Evolutionary conservation across 2,329 filamentous ascomycete species (phyloP), one percentile per base, ranked within the genome.

Genomic region (Pyrenochaeta sp.): DNA sequence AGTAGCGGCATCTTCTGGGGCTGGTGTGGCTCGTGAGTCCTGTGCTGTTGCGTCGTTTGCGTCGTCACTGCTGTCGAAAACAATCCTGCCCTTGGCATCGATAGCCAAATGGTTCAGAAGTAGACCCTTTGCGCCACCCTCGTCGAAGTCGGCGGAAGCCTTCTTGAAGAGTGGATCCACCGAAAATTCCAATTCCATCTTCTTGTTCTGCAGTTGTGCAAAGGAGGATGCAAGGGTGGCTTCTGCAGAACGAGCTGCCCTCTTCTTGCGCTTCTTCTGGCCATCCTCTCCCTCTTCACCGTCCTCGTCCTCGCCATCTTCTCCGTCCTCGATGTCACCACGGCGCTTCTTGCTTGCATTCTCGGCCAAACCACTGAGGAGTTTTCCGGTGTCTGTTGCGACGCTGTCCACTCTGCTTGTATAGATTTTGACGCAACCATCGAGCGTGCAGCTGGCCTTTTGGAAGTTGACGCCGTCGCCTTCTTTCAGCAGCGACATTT

Each of bases 161-260:
- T 99, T 99, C 68, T 99, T 99, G 81, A 99, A 99, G n/a, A 99
- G 75, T 2, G 94, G 94, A 65, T 99, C 94, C 4, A 99, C 93
- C 0, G 92, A 86, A 56, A 99, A 96, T 65, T 99, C 94, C 30
- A 97, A 81, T 61, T 99, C 94, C 63, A 99, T 92, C 72, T 97
- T 99, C 74, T 99, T 99, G 60, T 97, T 79, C 68, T 96, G 90
- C 41, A 99, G 70, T 13, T 92, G 86, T 28, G 87, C 84, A 70
- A 97, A 97, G 0, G 90, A 94, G 0, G 89, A 86, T 3, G 89
- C 94, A 5, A 99, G 78, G 0, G 94, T 99, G n/a, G 90, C 87
- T 74, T 99, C 94, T 7, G 94, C 92, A 17, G 89, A 92, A 45
- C 90, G 82, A 69, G 88, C 84, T 45, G 82, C 87, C 81, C 90